Conservation (phyloP, 495 filamentous ascomycete genomes). For the Neurospora pannonica region DNA sequence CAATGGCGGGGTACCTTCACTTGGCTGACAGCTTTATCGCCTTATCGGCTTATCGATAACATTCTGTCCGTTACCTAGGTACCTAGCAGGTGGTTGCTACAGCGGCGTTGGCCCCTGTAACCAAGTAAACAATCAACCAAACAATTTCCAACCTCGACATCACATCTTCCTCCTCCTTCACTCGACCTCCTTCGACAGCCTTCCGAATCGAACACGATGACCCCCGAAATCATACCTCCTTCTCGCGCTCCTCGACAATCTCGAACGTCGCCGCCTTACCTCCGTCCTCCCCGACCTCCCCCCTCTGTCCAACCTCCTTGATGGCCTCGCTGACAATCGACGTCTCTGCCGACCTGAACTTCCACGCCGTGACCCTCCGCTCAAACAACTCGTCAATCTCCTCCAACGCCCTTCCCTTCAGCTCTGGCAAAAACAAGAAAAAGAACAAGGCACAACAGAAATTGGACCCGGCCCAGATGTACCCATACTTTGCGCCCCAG, state of each 20-base stretch:
- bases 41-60: too few relatives aligned
- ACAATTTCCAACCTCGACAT: background rate
- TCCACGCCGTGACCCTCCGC: slow-evolving; percentile 25
- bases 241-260: background rate
- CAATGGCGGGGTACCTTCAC: background rate
- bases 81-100: too few relatives aligned
- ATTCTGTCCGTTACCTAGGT: too few relatives aligned
- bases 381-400: slow-evolving; percentile 47
- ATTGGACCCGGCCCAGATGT: slow-evolving; percentile 41
- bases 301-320: slow-evolving; percentile 16
- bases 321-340: slow-evolving; percentile 25
- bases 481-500: slow-evolving; percentile 38
- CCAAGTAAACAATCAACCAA: too few relatives aligned
- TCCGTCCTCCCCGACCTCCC: background rate
- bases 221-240: background rate
- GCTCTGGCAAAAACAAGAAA: slow-evolving; percentile 37
- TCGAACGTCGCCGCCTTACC: background rate
- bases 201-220: background rate
- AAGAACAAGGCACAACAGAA: slow-evolving; percentile 39
- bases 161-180: background rate
- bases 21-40: background rate
- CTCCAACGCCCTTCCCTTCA: slow-evolving; percentile 49
- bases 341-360: slow-evolving; percentile 29
- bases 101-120: too few relatives aligned
- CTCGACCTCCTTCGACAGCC: background rate